A percentile compares a stretch with the other conserved stretches of the same genome.
phyloP scores from a whole-genome alignment of 2,329 filamentous ascomycete species.

The Exophiala aquamarina region DNA sequence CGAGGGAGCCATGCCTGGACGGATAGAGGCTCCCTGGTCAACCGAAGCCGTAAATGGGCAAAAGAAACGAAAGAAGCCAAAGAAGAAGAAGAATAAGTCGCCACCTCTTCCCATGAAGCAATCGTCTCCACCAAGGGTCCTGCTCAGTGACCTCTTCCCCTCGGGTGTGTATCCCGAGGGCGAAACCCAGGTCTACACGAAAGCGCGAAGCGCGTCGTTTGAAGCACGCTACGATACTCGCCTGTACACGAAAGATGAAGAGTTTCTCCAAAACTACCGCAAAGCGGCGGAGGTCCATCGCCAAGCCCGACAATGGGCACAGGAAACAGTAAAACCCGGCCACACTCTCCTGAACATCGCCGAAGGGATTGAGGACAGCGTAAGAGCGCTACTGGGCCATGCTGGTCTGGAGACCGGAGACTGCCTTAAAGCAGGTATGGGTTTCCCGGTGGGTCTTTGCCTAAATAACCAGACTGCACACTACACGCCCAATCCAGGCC shows the following conservation, averaged over 20 bases:
- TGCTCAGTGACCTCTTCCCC: conserved; percentile 48
- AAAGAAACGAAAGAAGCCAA: conserved; percentile 45
- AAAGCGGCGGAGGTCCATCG: conserved; percentile 58
- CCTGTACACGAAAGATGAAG: conserved; percentile 44
- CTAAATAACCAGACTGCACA: conserved; percentile 57
- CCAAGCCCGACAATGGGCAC: conserved; percentile 54
- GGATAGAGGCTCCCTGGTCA: conserved; percentile 21
- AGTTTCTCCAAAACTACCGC: conserved; percentile 55
- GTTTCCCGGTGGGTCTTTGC: conserved; percentile 57
- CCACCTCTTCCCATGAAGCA: conserved; percentile 34
- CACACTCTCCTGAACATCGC: conserved; percentile 51
- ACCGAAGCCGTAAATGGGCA: conserved; percentile 14
- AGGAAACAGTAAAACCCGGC: conserved; percentile 52
- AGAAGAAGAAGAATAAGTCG: conserved; percentile 43
- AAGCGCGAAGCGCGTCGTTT: conserved; percentile 47
- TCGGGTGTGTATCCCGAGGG: conserved; percentile 46
- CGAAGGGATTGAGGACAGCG: conserved; percentile 55
- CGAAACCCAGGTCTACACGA: conserved; percentile 49
- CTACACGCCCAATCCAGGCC: conserved; percentile 57
- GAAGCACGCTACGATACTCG: conserved; percentile 45
- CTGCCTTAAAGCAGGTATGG: conserved; percentile 52
- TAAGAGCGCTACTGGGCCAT: conserved; percentile 51
- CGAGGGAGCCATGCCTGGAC: conserved; percentile 22
- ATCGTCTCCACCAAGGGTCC: conserved; percentile 48
- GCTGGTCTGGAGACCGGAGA: conserved; percentile 54